Evolutionary conservation across 2,329 filamentous ascomycete species (phyloP), one percentile per base, ranked within the genome.

Genomic region (Monosporascus sp.): DNA sequence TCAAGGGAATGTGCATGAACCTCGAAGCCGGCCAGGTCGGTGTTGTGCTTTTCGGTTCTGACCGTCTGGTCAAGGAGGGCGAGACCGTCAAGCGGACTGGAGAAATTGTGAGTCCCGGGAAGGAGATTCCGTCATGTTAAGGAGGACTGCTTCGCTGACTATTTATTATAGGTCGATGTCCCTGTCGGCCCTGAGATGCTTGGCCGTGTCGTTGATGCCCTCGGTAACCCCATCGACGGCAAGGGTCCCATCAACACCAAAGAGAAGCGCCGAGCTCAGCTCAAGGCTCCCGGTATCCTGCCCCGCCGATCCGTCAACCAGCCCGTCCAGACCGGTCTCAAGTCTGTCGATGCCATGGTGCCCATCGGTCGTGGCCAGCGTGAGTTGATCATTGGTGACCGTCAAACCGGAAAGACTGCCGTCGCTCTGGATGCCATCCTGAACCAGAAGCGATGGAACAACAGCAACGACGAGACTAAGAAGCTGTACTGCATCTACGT

Each of bases 1-100:
- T 97, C 79, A 97, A 97, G 88, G 94, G 94, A 78, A 99, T 99
- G 94, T 97, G 93, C 90, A 97, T 99, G 93, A 99, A 99, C 89
- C 87, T 99, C 80, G 94, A 99, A 83, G 94, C 94, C 78, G 94
- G 94, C 77, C 94, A 97, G 81, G 94, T 99, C 81, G 94, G 94
- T 96, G 92, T 99, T 72, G 94, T 99, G 86, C 86, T 99, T 73
- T 99, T 99, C 86, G 94, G 94, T 87, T 97, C 94, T 73, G 94
- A 99, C 82, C 92, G 94, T 92, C 85, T 97, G 70, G 94, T 99
- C 86, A 94, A 90, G 85, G 94, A 99, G 81, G 94, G 94, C 74
- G 93, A 99, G 85, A 93, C 89, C 65, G 94, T 99, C 79, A 97
- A 96, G 89, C 93, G 94, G 87, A 99, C 94, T 70, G 94, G 94